Percentiles rank a stretch among this genome's conserved stretches.
Evolutionary conservation across 164 flowering plant species (phyloP).

Genomic region (Kalanchoe fedtschenkoi): DNA sequence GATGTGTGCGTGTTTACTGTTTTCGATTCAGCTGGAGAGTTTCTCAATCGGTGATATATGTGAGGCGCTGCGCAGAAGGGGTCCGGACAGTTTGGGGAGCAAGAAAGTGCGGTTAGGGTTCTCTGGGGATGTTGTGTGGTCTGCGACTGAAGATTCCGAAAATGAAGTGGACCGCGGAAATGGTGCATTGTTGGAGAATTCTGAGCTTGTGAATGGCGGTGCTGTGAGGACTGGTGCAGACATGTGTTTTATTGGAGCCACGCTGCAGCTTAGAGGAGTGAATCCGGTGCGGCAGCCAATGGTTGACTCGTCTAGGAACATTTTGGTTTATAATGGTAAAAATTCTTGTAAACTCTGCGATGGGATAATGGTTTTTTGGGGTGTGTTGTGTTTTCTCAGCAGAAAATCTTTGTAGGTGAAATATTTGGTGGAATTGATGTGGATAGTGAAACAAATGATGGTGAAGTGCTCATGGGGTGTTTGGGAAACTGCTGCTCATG

Average conservation of each 20-base stretch:
- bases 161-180: background rate
- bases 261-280: constrained; percentile 74
- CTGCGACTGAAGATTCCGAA: constrained; percentile 10
- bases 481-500: constrained; percentile 57
- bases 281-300: constrained; percentile 63
- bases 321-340: constrained; percentile 44
- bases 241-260: constrained; percentile 69
- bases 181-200: constrained; percentile 12
- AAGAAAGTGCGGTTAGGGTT: constrained; percentile 12
- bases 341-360: no score
- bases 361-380: background rate
- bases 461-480: constrained; percentile 51
- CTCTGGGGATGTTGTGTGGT: constrained; percentile 8
- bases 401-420: constrained; percentile 48
- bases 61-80: constrained; percentile 57
- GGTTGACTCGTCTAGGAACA: constrained; percentile 46
- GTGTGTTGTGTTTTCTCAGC: background rate
- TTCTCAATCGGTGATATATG: constrained; percentile 47
- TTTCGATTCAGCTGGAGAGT: constrained; percentile 10
- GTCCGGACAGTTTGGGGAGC: constrained; percentile 80
- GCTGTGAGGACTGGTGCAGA: constrained; percentile 19
- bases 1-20: background rate
- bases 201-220: constrained; percentile 1
- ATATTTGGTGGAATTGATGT: constrained; percentile 77
- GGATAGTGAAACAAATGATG: constrained; percentile 46